Percentiles rank a stretch among this genome's conserved stretches.
These are phyloP conservation scores for Saksenaea oblongispora DNA, from an alignment of 371 early-diverging fungal genomes.

Conservation along the genomic window DNA sequence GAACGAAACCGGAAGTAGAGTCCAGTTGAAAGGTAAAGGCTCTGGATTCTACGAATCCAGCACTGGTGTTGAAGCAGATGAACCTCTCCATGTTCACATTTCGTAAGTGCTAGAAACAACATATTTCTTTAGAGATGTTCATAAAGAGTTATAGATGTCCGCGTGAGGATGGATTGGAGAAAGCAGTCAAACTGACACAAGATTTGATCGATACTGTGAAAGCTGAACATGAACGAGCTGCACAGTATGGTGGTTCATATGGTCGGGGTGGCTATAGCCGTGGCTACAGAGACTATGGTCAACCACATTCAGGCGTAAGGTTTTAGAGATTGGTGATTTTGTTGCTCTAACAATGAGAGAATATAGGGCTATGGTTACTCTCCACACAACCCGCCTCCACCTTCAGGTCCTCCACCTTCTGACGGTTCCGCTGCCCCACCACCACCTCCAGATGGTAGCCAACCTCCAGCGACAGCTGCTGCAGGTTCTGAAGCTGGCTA, in stretches of 20 bases:
- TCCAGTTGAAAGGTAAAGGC: conserved; percentile 82
- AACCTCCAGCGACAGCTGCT: conserved; percentile 17
- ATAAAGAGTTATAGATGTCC: conserved; percentile 45
- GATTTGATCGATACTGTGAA: conserved; percentile 80
- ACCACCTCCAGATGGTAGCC: conserved; percentile 3
- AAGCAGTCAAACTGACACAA: conserved; percentile 68
- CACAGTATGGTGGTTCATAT: conserved; percentile 25
- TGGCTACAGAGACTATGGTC: conserved; percentile 23
- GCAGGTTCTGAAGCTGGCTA: conserved; percentile 12
- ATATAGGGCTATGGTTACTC: conserved; percentile 14
- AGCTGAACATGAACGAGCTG: conserved; percentile 67
- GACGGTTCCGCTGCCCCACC: conserved; percentile 3
- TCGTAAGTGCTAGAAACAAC: conserved; percentile 55
- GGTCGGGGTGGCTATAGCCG: conserved; percentile 34
- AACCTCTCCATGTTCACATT: conserved; percentile 79
- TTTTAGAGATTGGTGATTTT: neutral
- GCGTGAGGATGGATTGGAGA: conserved; percentile 67
- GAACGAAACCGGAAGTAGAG: conserved; percentile 73
- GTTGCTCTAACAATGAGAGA: neutral
- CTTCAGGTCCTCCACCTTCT: conserved; percentile 7
- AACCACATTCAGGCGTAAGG: neutral
- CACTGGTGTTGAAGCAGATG: conserved; percentile 72
- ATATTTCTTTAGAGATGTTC: neutral
- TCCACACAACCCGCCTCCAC: conserved; percentile 13
- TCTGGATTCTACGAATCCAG: conserved; percentile 78